Evolutionary conservation across 2,329 filamentous ascomycete genomes (phyloP).

Genomic region (Phialophora chinensis): DNA sequence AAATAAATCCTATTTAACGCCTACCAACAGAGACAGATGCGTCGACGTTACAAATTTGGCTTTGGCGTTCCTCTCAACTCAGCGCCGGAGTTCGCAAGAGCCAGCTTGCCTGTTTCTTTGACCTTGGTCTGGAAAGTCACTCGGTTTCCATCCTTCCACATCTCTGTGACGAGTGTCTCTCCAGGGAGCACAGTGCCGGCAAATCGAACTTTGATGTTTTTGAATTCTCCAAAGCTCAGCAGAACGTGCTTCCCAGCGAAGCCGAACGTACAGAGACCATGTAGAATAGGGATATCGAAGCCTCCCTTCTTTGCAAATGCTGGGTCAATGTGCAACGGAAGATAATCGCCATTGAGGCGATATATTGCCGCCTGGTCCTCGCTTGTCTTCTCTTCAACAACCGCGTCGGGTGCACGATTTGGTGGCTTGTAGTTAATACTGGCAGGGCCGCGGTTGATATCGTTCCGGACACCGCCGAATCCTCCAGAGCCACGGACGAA

Average conservation of each 20-base stretch:
- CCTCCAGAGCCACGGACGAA: constrained; percentile 90
- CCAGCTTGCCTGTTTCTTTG: constrained; percentile 85
- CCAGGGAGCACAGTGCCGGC: constrained; percentile 75
- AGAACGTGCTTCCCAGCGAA: constrained; percentile 89
- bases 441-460: constrained; percentile 74
- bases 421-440: constrained; percentile 81
- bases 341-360: constrained; percentile 89
- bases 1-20: too few species aligned
- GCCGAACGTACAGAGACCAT: constrained; percentile 93
- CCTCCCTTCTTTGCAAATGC: constrained; percentile 91
- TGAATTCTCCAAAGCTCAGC: constrained; percentile 78
- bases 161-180: constrained; percentile 86
- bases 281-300: constrained; percentile 90
- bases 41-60: too few species aligned
- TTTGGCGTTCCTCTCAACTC: too few species aligned
- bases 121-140: constrained; percentile 86
- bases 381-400: constrained; percentile 82
- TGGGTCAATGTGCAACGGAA: constrained; percentile 94
- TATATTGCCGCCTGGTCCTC: constrained; percentile 94
- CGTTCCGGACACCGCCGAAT: constrained; percentile 82
- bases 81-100: too few species aligned
- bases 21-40: too few species aligned
- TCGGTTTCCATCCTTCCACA: constrained; percentile 75
- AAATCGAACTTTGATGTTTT: constrained; percentile 91
- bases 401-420: constrained; percentile 74